phyloP scores from a whole-genome alignment of 305 asterid genomes.

The Fraxinus angustifolia region DNA sequence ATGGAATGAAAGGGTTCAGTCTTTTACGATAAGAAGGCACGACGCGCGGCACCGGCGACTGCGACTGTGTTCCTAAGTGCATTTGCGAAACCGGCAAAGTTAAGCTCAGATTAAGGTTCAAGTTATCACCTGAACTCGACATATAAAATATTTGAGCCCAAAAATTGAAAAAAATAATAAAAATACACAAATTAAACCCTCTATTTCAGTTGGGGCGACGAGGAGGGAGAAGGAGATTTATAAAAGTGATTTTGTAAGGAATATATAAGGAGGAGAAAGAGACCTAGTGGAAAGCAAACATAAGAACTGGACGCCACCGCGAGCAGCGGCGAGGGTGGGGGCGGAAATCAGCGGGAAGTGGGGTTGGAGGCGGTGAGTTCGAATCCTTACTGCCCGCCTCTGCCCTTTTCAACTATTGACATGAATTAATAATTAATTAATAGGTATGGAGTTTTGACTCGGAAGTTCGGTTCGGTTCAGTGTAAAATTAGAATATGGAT shows the following conservation, averaged over 20 bases:
- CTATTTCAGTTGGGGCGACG: neutral
- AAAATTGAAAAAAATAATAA: neutral
- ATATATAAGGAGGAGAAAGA: neutral
- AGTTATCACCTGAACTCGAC: slow-evolving; percentile 38
- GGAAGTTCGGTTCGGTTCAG: neutral
- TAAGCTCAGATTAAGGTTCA: slow-evolving; percentile 43
- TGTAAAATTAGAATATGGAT: neutral
- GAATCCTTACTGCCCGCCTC: slow-evolving; percentile 40
- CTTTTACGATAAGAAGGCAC: slow-evolving; percentile 7
- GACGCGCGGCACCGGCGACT: slow-evolving; percentile 16
- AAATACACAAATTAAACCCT: neutral
- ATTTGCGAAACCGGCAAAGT: slow-evolving; percentile 33
- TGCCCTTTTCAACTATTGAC: neutral
- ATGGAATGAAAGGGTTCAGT: slow-evolving; percentile 22
- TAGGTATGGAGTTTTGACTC: neutral
- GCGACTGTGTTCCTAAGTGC: slow-evolving; percentile 27
- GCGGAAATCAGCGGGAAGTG: slow-evolving; percentile 27
- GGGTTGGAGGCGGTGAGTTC: slow-evolving; percentile 52
- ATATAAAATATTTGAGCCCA: neutral
- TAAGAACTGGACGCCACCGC: neutral
- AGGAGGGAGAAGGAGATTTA: neutral
- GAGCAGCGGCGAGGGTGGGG: neutral
- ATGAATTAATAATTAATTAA: neutral
- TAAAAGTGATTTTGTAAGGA: neutral
- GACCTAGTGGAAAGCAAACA: neutral